Evolutionary conservation across 176 grass and related monocot genomes (phyloP), one percentile per base, ranked within the genome.

Genomic region (Paspalum vaginatum): DNA sequence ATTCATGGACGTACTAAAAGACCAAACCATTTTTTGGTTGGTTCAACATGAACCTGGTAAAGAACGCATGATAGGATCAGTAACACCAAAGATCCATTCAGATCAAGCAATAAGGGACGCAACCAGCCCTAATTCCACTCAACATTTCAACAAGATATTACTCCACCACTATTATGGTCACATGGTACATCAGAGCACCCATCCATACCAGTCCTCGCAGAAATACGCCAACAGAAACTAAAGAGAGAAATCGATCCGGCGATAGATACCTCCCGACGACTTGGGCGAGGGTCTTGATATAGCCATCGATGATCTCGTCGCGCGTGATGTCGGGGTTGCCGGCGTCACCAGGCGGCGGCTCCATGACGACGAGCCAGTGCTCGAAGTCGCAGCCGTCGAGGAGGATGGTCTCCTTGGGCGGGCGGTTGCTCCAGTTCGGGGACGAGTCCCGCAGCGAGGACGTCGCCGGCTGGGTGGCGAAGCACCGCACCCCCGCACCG

Each of bases 301-400:
- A 94, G 63, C 25, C 18, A 43, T 86, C 71, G 61, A 94, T 94
- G 61, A 94, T 94, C 75, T 91, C 88, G 4, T 94, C 91, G 11
- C 88, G 88, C 13, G 85, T 64, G 54, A 77, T 12, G 2, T 88
- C 78, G 8, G 88, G 91, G 26, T 86, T 85, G 10, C 21, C 27
- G 10, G 79, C 52, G 50, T 85, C 82, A 26, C 88, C 88, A 12
- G 84, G 79, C 7, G 88, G 88, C 21, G 79, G 83, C 65, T 94
- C 91, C 88, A 91, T 61, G 75, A 94, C 88, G 25, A 94, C 70
- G 53, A 94, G 82, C 91, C 91, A 94, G 50, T 94, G 91, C 83
- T 94, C 88, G 49, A 94, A 94, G 76, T 94, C 88, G 41, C 91
- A 94, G 2, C 91, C 88, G 15, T 94, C 91, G 11, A 81, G 56